These are phyloP conservation scores for Ceratocystis cubensis DNA, from an alignment of 2,329 filamentous ascomycete species.

Conservation along the genomic window DNA sequence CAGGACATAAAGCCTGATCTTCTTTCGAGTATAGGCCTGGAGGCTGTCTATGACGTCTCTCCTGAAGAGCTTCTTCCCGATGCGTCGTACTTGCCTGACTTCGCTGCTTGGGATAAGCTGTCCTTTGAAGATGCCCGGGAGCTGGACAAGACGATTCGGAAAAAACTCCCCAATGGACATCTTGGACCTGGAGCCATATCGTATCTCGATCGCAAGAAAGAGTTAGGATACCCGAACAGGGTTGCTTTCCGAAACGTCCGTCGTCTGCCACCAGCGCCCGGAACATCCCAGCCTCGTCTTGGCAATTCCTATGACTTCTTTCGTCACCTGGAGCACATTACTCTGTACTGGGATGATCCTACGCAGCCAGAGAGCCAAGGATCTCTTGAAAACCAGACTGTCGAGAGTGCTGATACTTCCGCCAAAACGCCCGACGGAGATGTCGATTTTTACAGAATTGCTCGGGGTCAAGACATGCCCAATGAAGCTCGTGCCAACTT, in stretches of 20 bases:
- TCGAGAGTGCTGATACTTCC: conserved; percentile 7
- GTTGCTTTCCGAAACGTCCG: conserved; percentile 50
- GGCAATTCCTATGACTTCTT: conserved; percentile 56
- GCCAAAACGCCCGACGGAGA: conserved; percentile 9
- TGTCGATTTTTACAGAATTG: conserved; percentile 33
- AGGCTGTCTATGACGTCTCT: conserved; percentile 40
- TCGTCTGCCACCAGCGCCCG: conserved; percentile 42
- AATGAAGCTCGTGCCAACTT: conserved; percentile 45
- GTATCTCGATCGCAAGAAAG: conserved; percentile 46
- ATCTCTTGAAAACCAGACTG: conserved; percentile 3
- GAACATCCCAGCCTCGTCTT: conserved; percentile 41
- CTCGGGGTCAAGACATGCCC: conserved; percentile 44
- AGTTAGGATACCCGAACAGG: conserved; percentile 44
- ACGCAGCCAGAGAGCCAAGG: conserved; percentile 26
- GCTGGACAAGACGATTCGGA: conserved; percentile 37
- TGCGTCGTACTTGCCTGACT: conserved; percentile 40
- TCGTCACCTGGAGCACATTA: conserved; percentile 47
- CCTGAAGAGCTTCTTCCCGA: conserved; percentile 42
- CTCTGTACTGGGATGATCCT: conserved; percentile 50
- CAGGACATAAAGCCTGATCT: conserved; percentile 37
- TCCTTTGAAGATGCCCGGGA: conserved; percentile 38
- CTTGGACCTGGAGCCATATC: conserved; percentile 44
- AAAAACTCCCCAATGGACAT: conserved; percentile 40
- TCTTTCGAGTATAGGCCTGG: conserved; percentile 45
- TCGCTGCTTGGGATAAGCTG: conserved; percentile 39